These are phyloP conservation scores for Phtheirospermum japonicum DNA, from an alignment of 257 asterid genomes.

Conservation along the genomic window DNA sequence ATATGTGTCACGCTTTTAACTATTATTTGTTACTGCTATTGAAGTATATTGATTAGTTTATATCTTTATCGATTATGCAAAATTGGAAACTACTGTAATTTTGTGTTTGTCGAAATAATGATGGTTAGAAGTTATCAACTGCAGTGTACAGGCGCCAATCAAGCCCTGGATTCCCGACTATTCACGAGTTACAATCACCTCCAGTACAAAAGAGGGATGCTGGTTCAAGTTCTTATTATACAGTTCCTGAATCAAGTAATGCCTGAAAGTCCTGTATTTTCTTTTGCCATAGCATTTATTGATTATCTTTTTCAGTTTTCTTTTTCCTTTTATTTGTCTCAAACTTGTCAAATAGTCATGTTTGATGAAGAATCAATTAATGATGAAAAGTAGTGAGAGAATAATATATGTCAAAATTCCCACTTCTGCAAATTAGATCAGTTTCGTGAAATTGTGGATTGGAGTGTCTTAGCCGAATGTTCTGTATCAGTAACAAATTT, in stretches of 20 bases:
- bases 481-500: constrained; percentile 22
- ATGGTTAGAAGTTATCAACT: constrained; percentile 23
- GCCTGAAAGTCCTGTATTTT: constrained; percentile 12
- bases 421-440: constrained; percentile 9
- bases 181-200: constrained; percentile 42
- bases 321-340: not conserved
- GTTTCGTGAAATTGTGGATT: not conserved
- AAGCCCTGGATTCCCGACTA: constrained; percentile 52
- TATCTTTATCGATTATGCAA: constrained; percentile 6
- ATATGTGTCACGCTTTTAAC: constrained; percentile 15
- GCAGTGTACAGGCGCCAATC: constrained; percentile 71
- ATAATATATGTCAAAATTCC: constrained; percentile 6
- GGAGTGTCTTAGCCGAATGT: constrained; percentile 12
- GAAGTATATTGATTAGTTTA: constrained; percentile 7
- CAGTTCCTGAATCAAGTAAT: constrained; percentile 43
- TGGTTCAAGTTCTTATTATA: constrained; percentile 42
- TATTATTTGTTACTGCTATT: constrained; percentile 2
- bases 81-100: constrained; percentile 14
- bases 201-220: constrained; percentile 29
- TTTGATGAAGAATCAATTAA: constrained; percentile 5
- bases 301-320: not conserved
- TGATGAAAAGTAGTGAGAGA: constrained; percentile 1
- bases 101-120: constrained; percentile 27
- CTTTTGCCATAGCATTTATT: constrained; percentile 12
- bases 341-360: constrained; percentile 1